Base-by-base conservation (phyloP, 2,329 filamentous ascomycete species). In the Epichloe amarillans region DNA sequence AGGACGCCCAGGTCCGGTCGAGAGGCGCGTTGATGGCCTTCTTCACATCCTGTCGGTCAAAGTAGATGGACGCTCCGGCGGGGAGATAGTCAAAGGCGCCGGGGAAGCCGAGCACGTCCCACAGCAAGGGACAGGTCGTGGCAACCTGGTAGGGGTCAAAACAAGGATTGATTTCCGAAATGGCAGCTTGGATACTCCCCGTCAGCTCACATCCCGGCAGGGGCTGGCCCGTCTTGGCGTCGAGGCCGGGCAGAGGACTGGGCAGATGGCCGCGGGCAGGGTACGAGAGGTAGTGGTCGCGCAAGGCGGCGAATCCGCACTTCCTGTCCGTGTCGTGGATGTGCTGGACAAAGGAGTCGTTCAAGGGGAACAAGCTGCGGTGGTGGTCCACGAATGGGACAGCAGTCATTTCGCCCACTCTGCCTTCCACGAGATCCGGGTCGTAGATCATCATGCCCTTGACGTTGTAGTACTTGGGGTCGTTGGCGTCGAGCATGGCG, bases 61-160 rank as follows among this genome's bases (percentile, higher is more conserved):
- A 86, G 70, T 86, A 83, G 52, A 88, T 68, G 0, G 65, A 64
- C 0, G 56, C 55, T 12, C 79, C 73, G 5, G 82, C 83, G 0
- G 68, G 70, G 0, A 84, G 82, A 0, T 77, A 61, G 63, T 87
- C 88, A 19, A 65, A 61, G 1, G 73, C 76, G 14, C 82, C 81
- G 0, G 84, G 68, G 84, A 1, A 84, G 38, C 83, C 83, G 3
- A 89, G 72, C 0, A 87, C 69, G 56, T 88, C 83, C 77, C 79
- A 88, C 7, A 81, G 71, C 7, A 84, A 58, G 1, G 86, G 85
- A 61, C 85, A 90, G 10, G 81, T 85, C 2, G 77, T 80, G 7
- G 78, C 77, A 14, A 89, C 74, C 46, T 83, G 76, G 67, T 88
- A 89, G 30, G 84, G 68, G 61, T 88, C 77, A 66, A 83, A 90